These are phyloP conservation scores for Aspergillus sp. DNA, from an alignment of 2,329 filamentous ascomycete genomes.

Conservation along the genomic window DNA sequence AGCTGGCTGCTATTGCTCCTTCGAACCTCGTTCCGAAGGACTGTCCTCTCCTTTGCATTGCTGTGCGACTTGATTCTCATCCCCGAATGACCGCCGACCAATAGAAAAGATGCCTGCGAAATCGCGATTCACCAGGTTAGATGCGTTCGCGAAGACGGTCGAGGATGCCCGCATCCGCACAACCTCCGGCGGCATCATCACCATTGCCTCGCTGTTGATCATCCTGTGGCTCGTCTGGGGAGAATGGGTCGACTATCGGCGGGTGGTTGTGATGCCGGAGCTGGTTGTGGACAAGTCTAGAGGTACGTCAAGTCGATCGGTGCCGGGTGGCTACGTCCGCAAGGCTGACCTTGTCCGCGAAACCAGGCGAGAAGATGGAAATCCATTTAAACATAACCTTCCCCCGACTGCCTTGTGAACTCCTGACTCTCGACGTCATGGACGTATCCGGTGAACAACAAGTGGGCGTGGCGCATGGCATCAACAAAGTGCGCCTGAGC, in stretches of 20 bases:
- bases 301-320: constrained; percentile 57
- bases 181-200: constrained; percentile 92
- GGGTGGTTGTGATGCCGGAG: constrained; percentile 83
- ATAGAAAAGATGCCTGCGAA: constrained; percentile 71
- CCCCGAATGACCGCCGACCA: constrained; percentile 27
- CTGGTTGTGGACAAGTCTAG: constrained; percentile 94
- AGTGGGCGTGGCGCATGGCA: constrained; percentile 86
- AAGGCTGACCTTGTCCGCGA: constrained; percentile 13
- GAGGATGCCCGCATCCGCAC: constrained; percentile 96
- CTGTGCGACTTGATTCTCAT: constrained; percentile 4
- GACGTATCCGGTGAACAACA: constrained; percentile 97
- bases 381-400: constrained; percentile 98
- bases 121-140: constrained; percentile 91
- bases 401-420: constrained; percentile 87
- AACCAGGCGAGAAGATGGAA: constrained; percentile 90
- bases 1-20: background rate
- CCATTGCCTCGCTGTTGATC: constrained; percentile 82
- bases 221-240: constrained; percentile 88
- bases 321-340: background rate
- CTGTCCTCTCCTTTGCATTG: background rate
- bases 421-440: constrained; percentile 97
- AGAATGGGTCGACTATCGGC: constrained; percentile 93
- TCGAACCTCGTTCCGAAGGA: background rate
- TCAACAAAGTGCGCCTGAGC: constrained; percentile 83
- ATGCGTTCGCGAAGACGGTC: constrained; percentile 98